Base-by-base conservation (phyloP, 2,329 filamentous ascomycete species). In the Colletotrichum camelliae region DNA sequence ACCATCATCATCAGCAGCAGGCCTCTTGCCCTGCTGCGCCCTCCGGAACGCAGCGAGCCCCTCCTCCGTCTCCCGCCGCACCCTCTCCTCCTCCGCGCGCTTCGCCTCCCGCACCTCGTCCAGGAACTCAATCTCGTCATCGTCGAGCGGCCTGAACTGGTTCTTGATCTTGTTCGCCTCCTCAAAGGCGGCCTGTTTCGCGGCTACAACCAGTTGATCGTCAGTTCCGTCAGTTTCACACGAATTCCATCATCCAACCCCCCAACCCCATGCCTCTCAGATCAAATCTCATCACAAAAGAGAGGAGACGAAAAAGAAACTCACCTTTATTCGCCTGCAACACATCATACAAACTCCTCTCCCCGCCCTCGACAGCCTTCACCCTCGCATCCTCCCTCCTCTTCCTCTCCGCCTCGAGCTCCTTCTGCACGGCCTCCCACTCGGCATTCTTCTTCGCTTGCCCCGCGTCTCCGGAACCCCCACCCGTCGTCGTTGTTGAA, bases 141-240 rank as follows among this genome's bases (percentile, higher is more conserved):
- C 94, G 81, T 96, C 93, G 35, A 97, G 88, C 4, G 93, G 88
- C 52, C 93, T 91, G 82, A 96, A 96, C 85, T 96, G 95, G 80
- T 96, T 94, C 81, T 91, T 91, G 68, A 96, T 87, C 78, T 90
- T 90, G 77, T 89, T 90, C 77, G 93, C 89, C 83, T 96, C 94
- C 83, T 96, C 94, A 83, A 96, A 95, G 10, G 93, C 94, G 24
- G 94, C 94, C 85, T 96, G 94, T 84, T 96, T 96, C 74, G 94
- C 94, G 78, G 93, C 94, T 94, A 73, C 10, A 18, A 18, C 37
- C 37, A 18, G 37, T 35, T 35, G 7, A 18, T 15, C 16, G 18
- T 8, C 7, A 4, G 12, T 66, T 15, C 13, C 60, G 37, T 69
- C 66, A 35, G 31, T 16, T 5, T 60, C 16, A 16, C 21, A 15